Evolutionary conservation across 805 yeast genomes (phyloP).

Genomic region (Spathaspora sp.): DNA sequence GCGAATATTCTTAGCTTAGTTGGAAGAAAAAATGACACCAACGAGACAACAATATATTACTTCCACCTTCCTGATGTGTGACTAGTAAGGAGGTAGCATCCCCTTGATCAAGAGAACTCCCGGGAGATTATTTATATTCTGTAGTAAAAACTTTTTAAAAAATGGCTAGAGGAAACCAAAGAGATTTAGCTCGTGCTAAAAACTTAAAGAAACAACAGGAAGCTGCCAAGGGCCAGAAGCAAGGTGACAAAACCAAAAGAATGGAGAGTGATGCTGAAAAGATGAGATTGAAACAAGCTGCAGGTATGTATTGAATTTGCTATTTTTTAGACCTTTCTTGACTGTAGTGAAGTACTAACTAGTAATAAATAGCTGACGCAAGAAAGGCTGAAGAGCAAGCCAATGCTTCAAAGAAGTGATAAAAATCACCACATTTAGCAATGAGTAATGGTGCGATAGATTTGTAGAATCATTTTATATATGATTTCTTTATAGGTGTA

Average conservation of each 20-base stretch:
- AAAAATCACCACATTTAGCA: background rate
- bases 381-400: conserved; percentile 36
- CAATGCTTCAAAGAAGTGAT: conserved; percentile 8
- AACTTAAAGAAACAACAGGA: conserved; percentile 77
- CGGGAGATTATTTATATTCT: background rate
- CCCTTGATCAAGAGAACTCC: background rate
- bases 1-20: background rate
- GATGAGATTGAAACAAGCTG: conserved; percentile 84
- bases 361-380: conserved; percentile 41
- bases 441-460: background rate
- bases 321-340: background rate
- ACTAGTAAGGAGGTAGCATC: background rate
- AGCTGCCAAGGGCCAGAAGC: conserved; percentile 56
- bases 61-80: background rate
- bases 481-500: background rate
- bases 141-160: background rate
- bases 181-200: conserved; percentile 90
- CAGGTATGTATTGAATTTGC: conserved; percentile 46
- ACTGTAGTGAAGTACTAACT: background rate
- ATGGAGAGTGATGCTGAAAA: conserved; percentile 88
- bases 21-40: background rate
- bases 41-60: background rate
- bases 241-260: conserved; percentile 83
- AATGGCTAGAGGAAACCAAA: conserved; percentile 96
- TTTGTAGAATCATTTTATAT: background rate